Evolutionary conservation across 2,329 filamentous ascomycete genomes (phyloP).

Genomic region (Colletotrichum aenigma): DNA sequence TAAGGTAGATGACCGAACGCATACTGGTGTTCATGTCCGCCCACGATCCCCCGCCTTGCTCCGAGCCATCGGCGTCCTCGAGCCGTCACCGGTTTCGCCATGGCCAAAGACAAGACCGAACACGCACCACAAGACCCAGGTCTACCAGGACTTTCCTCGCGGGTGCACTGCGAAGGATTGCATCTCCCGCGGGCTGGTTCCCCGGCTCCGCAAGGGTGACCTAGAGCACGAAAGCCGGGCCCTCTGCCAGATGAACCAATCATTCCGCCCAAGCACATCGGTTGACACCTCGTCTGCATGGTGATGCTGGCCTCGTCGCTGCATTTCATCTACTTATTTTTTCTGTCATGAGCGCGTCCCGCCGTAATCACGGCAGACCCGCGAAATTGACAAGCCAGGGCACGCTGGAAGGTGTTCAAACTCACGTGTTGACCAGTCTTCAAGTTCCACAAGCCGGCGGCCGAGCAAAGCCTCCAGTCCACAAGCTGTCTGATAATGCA

Average conservation of each 20-base stretch:
- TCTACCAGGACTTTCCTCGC: neutral
- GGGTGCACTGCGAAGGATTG: neutral
- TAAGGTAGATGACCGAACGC: neutral
- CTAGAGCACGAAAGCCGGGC: neutral
- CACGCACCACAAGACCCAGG: neutral
- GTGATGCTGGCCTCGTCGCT: neutral
- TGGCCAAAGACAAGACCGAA: neutral
- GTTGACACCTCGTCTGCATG: neutral
- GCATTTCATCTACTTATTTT: neutral
- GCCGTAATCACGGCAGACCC: neutral
- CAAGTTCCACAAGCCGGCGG: neutral
- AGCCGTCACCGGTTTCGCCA: neutral
- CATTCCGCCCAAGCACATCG: neutral
- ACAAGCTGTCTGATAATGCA: neutral
- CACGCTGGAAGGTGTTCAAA: neutral
- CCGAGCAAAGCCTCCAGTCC: neutral
- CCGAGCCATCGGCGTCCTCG: neutral
- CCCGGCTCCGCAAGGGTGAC: neutral
- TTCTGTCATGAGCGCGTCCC: neutral
- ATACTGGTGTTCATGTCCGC: neutral
- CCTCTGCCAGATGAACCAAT: neutral
- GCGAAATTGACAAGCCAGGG: slow-evolving; percentile 10
- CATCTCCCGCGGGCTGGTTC: neutral
- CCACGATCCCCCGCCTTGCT: neutral
- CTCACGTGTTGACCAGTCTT: neutral